These are phyloP conservation scores for Acer saccharum DNA, from an alignment of 345 rosid species.

Conservation along the genomic window DNA sequence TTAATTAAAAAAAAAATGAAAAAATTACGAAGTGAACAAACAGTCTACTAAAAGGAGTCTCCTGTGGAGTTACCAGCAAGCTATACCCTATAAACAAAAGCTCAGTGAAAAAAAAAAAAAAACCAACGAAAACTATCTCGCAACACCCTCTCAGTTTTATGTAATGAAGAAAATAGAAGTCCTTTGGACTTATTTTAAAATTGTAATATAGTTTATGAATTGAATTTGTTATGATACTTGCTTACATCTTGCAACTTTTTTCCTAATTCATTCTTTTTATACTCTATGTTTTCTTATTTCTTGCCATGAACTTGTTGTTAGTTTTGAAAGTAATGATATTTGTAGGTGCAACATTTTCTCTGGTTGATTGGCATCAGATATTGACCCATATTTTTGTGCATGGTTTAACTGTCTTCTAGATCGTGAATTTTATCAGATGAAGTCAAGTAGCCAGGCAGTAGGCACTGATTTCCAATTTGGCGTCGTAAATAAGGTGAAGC, in stretches of 20 bases:
- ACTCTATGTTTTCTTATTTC: not conserved
- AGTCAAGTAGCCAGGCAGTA: constrained; percentile 42
- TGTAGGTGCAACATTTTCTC: not conserved
- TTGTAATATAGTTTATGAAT: not conserved
- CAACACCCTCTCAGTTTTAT: not conserved
- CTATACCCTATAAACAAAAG: too few relatives aligned
- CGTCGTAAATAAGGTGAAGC: constrained; percentile 47
- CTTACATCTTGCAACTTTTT: not conserved
- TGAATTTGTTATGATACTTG: not conserved
- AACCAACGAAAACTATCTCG: too few relatives aligned
- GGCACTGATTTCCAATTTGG: constrained; percentile 51
- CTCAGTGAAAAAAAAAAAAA: too few relatives aligned
- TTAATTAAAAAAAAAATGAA: not conserved
- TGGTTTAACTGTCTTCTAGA: constrained; percentile 35
- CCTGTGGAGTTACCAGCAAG: too few relatives aligned
- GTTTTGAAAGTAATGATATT: not conserved
- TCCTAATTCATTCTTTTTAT: not conserved
- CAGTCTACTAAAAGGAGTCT: not conserved
- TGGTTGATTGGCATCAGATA: not conserved
- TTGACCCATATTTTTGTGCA: not conserved
- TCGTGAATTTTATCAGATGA: constrained; percentile 56
- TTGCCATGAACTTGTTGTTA: not conserved
- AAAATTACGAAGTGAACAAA: not conserved
- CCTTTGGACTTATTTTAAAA: not conserved
- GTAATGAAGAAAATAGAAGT: not conserved